Evolutionary conservation across 202 grass and related monocot genomes (phyloP), one percentile per base, ranked within the genome.

Genomic region (Panicum virgatum): DNA sequence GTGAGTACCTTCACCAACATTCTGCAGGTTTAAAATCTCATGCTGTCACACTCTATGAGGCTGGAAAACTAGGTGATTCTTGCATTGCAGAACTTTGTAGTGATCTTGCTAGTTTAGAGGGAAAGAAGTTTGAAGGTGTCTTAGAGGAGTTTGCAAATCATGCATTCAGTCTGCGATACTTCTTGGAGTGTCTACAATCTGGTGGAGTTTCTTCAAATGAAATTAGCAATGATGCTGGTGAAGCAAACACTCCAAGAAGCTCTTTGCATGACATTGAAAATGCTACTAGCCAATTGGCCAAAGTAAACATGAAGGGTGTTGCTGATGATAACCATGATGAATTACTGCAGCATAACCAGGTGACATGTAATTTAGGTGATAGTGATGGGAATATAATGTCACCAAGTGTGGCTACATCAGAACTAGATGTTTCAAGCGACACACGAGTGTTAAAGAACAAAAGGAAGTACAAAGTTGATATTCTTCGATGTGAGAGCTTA

Each of bases 1-100:
- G 25, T 65, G n/a, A 67, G 37, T 19, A 78, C 45, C 72, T 87
- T 77, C 73, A 63, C 54, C 47, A 67, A 78, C 50, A 20, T 82
- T 72, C 23, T 90, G 85, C 87, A 98, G 96, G 96, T 88, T 79
- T 98, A 82, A 98, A 98, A 82, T 95, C 92, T 80, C 96, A 96
- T 89, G 96, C 96, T 76, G 92, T 98, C 62, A 98, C 92, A 63
- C 92, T 98, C 32, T 98, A 98, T 27, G 96, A 98, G 84, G 96
- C 96, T 73, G 96, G 96, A 91, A 98, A 98, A 88, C 79, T 98
- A 62, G 96, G 90, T 58, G 87, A 95, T 82, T 98, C 96, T 80
- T 90, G 89, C 72, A 98, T 98, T 86, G 79, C 87, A 13, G 92
- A 95, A 42, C 89, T 98, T 67, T 95, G 92, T 47, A 91, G 83